phyloP scores from a whole-genome alignment of 192 early-diverging fungal species.

The Chytriomyces sp. region DNA sequence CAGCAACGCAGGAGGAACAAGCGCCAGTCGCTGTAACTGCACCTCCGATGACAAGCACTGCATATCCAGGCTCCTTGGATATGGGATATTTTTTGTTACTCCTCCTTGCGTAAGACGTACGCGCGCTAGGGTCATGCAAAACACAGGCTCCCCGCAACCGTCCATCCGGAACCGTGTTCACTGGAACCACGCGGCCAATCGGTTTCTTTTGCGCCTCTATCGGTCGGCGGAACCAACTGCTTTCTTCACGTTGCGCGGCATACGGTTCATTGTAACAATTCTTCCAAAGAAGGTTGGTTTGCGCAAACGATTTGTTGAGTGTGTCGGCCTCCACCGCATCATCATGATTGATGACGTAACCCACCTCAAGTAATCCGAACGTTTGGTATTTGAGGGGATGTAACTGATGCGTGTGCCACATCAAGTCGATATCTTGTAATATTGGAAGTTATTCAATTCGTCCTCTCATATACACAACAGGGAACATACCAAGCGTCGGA shows the following conservation, averaged over 20 bases:
- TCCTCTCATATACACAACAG: no score
- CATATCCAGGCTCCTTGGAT: not conserved
- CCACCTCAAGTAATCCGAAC: conserved; percentile 48
- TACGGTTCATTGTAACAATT: conserved; percentile 39
- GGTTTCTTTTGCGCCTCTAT: not conserved
- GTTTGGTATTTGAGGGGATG: conserved; percentile 55
- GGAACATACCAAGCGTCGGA: no score
- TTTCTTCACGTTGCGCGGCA: conserved; percentile 5
- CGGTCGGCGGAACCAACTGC: conserved; percentile 13
- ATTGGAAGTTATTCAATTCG: no score
- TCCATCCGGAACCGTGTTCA: no score
- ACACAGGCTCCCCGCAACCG: conserved; percentile 17
- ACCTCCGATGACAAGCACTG: no score
- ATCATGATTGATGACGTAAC: conserved; percentile 65
- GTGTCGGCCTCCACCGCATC: conserved; percentile 48
- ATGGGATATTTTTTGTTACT: not conserved
- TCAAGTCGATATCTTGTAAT: conserved; percentile 66
- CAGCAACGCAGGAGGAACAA: not conserved
- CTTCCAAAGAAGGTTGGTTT: conserved; percentile 55
- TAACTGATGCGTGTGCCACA: conserved; percentile 73
- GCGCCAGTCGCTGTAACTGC: conserved; percentile 9
- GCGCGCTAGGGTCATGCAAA: conserved; percentile 30
- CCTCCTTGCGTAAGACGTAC: not conserved
- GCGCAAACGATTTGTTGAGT: conserved; percentile 46
- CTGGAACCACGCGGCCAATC: no score